Base-by-base conservation (phyloP, 2,329 filamentous ascomycete genomes). In the Arthrobotrys musiformis region DNA sequence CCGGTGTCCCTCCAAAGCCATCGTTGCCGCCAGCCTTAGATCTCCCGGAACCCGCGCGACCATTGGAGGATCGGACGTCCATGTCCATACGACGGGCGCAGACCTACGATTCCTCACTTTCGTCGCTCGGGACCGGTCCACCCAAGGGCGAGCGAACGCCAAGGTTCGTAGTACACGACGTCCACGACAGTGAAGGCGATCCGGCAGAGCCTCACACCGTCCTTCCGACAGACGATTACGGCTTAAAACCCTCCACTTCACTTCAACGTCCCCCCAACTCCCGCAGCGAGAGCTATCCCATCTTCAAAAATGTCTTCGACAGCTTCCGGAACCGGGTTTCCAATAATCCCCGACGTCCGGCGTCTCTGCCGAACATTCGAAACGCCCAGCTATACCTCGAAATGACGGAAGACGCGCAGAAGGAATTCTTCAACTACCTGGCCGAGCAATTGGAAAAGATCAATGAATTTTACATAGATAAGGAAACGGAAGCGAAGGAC, bases 391-490 rank as follows among this genome's bases (percentile, higher is more conserved):
- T 87, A 2, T 86, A 88, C 15, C 83, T 88, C 4, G 87, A 89
- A 70, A 85, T 86, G 1, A 86, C 96, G 2, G 91, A 92, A 50
- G 86, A 90, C 70, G 88, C 90, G 17, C 90, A 97, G 83, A 88
- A 87, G n/a, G 92, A 97, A 13, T 98, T 99, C 82, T 94, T 94
- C 83, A 84, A 86, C 0, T 99, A 95, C 81, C 85, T 99, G 64
- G 93, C 97, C 80, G 85, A 85, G 8, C 92, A 99, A 84, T 86
- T 99, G 13, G 87, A 90, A n/a, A 99, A 98, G 84, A 93, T 99
- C 9, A 94, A 99, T 82, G 84, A 86, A 0, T 99, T 99, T 82
- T 98, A 98, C 85, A 90, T 89, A 80, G 85, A 89, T 79, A 97
- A 97, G 82, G 95, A 99, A 82, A 88, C 92, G 28, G 93, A 97